Evolutionary conservation across 306 rosid genomes (phyloP), one percentile per base, ranked within the genome.

Genomic region (Pyrus communis): DNA sequence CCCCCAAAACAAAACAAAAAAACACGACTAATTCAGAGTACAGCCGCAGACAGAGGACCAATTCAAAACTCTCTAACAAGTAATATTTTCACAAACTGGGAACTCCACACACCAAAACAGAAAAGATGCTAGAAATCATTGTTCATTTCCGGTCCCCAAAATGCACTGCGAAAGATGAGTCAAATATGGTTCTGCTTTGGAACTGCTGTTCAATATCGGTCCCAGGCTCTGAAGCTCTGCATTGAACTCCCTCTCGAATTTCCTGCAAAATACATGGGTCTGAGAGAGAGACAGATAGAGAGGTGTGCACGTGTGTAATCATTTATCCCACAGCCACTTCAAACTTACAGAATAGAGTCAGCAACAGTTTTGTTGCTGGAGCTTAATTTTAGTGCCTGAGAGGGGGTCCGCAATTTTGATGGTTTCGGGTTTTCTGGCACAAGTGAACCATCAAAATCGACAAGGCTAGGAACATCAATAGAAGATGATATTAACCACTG

Each of bases 401-500:
- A 73, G 46, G 86, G 75, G 27, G 69, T 81, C 73, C 82, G 86
- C 40, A 88, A 87, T 84, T 86, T 90, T 46, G 78, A 3, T 83
- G 69, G 88, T 82, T 83, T 89, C 73, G 82, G 38, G 79, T 77
- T 91, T 69, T 80, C 84, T 17, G 59, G 78, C 52, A 58, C 64
- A 19, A 74, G 21, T 35, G 88, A 73, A 75, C 67, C 81, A 86
- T 82, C 88, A 33, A 87, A 61, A 51, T 87, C 91, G 31, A 75
- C 92, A 61, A 82, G 80, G 79, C 69, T 80, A 46, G 83, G 83
- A 54, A 84, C 82, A 63, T 84, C 89, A 4, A 91, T 89, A 67
- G 93, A 93, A 65, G 96, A 89, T 69, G 93, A 82, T 61, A 94
- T 86, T 77, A 94, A 83, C 97, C 98, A 94, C 70, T 94, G 95